A percentile compares a stretch with the other conserved stretches of the same genome.
These are phyloP conservation scores for Taphrina wiesneri DNA, from an alignment of 1,139 yeast species.

Conservation along the genomic window DNA sequence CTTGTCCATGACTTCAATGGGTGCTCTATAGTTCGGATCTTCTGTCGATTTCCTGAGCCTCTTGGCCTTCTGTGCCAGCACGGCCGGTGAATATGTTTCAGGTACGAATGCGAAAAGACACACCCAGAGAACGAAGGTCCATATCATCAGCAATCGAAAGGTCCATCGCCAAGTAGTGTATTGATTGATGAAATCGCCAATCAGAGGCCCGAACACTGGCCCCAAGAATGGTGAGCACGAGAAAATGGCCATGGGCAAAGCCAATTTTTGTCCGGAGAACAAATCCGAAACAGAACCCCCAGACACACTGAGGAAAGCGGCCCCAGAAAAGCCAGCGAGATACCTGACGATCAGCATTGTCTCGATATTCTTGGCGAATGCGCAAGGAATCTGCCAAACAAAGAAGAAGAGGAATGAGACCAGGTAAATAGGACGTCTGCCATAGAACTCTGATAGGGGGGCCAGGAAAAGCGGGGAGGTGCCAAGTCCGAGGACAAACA, in stretches of 20 bases:
- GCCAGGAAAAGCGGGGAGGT: constrained; percentile 71
- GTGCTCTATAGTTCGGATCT: constrained; percentile 54
- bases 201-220: constrained; percentile 70
- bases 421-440: constrained; percentile 65
- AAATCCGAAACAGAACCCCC: constrained; percentile 74
- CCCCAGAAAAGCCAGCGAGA: constrained; percentile 66
- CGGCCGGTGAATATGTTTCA: constrained; percentile 70
- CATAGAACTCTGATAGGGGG: constrained; percentile 73
- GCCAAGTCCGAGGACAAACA: constrained; percentile 70
- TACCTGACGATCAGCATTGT: constrained; percentile 67
- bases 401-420: constrained; percentile 59
- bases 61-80: constrained; percentile 60
- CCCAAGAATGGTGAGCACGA: constrained; percentile 76
- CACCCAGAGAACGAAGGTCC: constrained; percentile 61
- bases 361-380: constrained; percentile 63
- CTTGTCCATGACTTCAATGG: constrained; percentile 49
- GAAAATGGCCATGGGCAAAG: constrained; percentile 68
- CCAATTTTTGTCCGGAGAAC: constrained; percentile 58
- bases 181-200: constrained; percentile 64
- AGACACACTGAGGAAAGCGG: constrained; percentile 73
- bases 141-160: constrained; percentile 66
- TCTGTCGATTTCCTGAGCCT: constrained; percentile 62
- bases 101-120: constrained; percentile 56
- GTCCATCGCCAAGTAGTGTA: constrained; percentile 60
- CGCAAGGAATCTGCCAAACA: constrained; percentile 65